Base-by-base conservation (phyloP, 768 basidiomycete species). In the Lactarius indigo region DNA sequence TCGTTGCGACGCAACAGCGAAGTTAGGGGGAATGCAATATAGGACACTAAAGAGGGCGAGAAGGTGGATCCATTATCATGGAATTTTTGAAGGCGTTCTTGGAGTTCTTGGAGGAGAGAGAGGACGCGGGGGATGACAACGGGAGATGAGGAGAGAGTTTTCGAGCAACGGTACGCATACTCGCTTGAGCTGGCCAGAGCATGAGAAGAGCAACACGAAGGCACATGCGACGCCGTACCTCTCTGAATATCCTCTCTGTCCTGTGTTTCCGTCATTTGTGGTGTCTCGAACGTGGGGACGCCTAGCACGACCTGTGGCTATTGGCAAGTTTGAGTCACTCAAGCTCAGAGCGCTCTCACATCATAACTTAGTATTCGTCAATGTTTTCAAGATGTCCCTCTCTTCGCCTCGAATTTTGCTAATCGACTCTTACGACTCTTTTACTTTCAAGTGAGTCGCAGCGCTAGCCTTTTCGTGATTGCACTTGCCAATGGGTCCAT, bases 11-110 rank as follows among this genome's bases (percentile, higher is more conserved):
- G 87, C 41, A 98, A 82, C 59, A 97, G 85, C 33, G 87, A 85
- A 2, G 94, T 94, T 47, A 98, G 75, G 3, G 96, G 96, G 71
- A 94, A 90, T 77, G 96, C 92, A 33, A 87, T 80, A 75, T 98
- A 98, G 55, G 90, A 88, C 54, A 93, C 85, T 57, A 94, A 81
- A 18, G 84, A 83, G 0, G 84, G 73, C 1, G 83, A 80, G 41
- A 93, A 81, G 5, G 74, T 60, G 41, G 72, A 65, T 9, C 75
- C 75, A 9, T 79, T 76, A 15, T 77, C 69, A 12, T 81, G 76
- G 30, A 84, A 72, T 7, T 80, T 77, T n/a, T 74, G 74, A 52
- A 94, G 78, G 8, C 77, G 75, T 9, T 74, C 72, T 62, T 83
- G 74, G 33, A 94, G 82, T 28, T 84, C 77, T 20, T 80, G 76